Base-by-base conservation (phyloP, 352 stramenopile species). In the Phytophthora agathidicida region DNA sequence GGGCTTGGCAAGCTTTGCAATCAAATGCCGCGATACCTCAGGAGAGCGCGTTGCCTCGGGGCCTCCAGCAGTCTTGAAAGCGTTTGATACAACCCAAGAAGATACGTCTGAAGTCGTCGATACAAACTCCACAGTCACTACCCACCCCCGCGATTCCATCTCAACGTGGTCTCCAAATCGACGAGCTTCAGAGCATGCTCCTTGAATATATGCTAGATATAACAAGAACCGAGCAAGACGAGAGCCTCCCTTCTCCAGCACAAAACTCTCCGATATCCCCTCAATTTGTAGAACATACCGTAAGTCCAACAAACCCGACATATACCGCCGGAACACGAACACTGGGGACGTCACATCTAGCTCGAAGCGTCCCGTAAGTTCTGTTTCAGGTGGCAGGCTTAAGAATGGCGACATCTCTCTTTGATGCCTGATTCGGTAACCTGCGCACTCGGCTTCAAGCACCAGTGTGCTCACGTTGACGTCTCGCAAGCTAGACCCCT, bases 251-350 rank as follows among this genome's bases (percentile, higher is more conserved):
- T 89, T 86, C 20, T 87, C 75, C 33, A 83, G 54, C 13, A 97
- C 83, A 73, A 99, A 98, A 17, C 68, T 68, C 37, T 93, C 81
- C 0, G 83, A 90, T 60, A 98, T 97, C n/a, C 95, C 95, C 48
- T 97, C 86, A 19, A 99, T 98, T 71, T 99, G 98, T 10, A 99
- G 77, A 7, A 98, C 96, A 64, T 98, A 99, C 30, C 98, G 98
- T 31, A 99, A 77, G 80, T 99, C 97, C 32, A 97, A 77, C n/a
- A 99, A 86, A 3, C 97, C 96, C 13, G 93, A 96, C 62, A 94
- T 97, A 55, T 99, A 99, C 17, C 97, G 82, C 14, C 97, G 88
- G 60, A 98, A 91, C 11, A 92, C 85, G 46, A 99, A 89, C 10
- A 98, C 93, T 31, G 82, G 86, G 7, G 94, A 93, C 50, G 96